Conservation (phyloP, 805 yeast genomes). For the Kuraishia cidri region DNA sequence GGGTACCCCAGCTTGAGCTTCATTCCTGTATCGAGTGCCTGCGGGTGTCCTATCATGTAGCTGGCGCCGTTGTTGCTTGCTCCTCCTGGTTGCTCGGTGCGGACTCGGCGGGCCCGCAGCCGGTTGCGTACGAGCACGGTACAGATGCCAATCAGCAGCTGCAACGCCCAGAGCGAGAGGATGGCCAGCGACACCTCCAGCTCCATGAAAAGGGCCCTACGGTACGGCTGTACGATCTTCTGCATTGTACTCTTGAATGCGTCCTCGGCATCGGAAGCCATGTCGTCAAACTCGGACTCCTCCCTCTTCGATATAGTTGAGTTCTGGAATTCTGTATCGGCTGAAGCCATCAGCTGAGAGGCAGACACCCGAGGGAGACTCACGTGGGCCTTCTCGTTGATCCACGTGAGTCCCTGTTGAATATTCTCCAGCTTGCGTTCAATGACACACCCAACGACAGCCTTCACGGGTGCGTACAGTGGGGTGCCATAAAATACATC, state of each 20-base stretch:
- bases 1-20: too few species aligned
- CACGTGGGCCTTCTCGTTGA: conserved; percentile 52
- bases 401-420: conserved; percentile 74
- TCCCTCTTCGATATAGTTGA: neutral
- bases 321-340: conserved; percentile 11
- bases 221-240: conserved; percentile 21
- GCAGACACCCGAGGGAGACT: conserved; percentile 42
- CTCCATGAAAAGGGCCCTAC: conserved; percentile 30
- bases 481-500: conserved; percentile 62
- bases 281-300: too few species aligned
- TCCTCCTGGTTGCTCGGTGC: too few species aligned
- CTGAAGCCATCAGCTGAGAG: conserved; percentile 9
- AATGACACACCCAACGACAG: conserved; percentile 71
- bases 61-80: too few species aligned
- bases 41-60: too few species aligned
- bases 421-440: conserved; percentile 62
- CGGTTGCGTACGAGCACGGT: too few species aligned
- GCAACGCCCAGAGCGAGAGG: conserved; percentile 38
- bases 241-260: conserved; percentile 15
- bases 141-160: too few species aligned
- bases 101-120: too few species aligned
- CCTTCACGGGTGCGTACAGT: conserved; percentile 49
- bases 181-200: conserved; percentile 34
- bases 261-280: conserved; percentile 8
- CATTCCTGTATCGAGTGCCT: too few species aligned